These are phyloP conservation scores for Theobroma grandiflorum DNA, from an alignment of 441 rosid genomes.

Conservation along the genomic window DNA sequence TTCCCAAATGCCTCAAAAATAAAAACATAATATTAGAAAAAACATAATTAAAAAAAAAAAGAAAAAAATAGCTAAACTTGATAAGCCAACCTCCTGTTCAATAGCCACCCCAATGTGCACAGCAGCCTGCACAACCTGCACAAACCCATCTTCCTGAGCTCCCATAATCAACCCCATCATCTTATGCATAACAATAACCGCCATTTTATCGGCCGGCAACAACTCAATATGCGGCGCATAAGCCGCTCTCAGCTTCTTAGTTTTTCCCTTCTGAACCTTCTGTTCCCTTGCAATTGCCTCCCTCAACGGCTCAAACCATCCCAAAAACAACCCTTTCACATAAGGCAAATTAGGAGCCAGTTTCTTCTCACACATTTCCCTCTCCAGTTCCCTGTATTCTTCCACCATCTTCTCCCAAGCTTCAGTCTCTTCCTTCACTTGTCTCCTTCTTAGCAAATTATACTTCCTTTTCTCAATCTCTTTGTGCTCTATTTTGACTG, in stretches of 20 bases:
- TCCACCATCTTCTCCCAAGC: slow-evolving; percentile 86
- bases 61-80: background rate
- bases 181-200: slow-evolving; percentile 91
- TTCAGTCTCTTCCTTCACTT: slow-evolving; percentile 85
- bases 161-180: slow-evolving; percentile 84
- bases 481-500: slow-evolving; percentile 53
- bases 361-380: slow-evolving; percentile 77
- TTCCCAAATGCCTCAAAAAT: background rate
- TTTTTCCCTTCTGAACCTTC: slow-evolving; percentile 62
- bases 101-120: slow-evolving; percentile 81
- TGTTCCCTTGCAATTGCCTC: slow-evolving; percentile 82
- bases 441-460: slow-evolving; percentile 73
- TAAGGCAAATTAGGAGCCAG: slow-evolving; percentile 86
- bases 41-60: background rate
- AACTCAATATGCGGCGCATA: slow-evolving; percentile 82
- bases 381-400: slow-evolving; percentile 74
- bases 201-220: slow-evolving; percentile 90
- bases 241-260: slow-evolving; percentile 73
- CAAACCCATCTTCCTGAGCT: slow-evolving; percentile 69
- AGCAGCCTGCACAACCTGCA: slow-evolving; percentile 88
- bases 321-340: slow-evolving; percentile 78
- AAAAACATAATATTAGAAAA: background rate
- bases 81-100: slow-evolving; percentile 78
- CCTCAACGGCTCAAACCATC: slow-evolving; percentile 89
- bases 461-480: slow-evolving; percentile 70